Base-by-base conservation (phyloP, 108 stramenopile species). In the Skeletonema tropicum region DNA sequence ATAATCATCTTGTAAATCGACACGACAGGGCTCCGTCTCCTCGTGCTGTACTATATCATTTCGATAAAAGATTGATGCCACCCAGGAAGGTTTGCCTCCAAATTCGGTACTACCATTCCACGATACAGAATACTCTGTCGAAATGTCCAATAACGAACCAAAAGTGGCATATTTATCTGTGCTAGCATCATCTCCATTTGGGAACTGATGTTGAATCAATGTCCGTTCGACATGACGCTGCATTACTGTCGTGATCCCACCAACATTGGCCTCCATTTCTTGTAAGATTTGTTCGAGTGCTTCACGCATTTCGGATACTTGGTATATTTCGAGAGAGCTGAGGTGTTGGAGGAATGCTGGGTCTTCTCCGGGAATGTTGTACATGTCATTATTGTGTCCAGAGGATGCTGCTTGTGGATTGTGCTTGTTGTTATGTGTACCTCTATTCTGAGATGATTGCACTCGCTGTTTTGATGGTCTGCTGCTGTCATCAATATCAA, bases 191-290 rank as follows among this genome's bases (percentile, higher is more conserved):
- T 19, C 48, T 21, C 19, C 48, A 5, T 49, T 6, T 49, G 48
- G 48, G 48, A 49, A 49, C 5, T 49, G 48, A 49, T 49, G 48
- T 4, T 49, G 48, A 49, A 49, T 49, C 48, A 49, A 49, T 49
- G 48, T 49, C 48, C 48, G 48, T 49, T 49, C 48, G 6, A 49
- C 48, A 49, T 49, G 48, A 2, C 48, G 48, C 3, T 49, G 48
- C 48, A 49, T 49, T 3, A 49, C 21, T 19, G 48, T 49, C 19
- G 48, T 49, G 4, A 49, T 49, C 0, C 48, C 48, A 49, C 48
- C 48, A 6, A 49, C 48, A 49, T 21, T 14, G 3, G 17, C 48
- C 48, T 49, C 48, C 48, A 49, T 49, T 21, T 49, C 48, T 21
- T 17, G 13, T 2, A 49, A 19, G 48, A 49, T 49, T 49, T 21